Evolutionary conservation across 805 yeast species (phyloP), one percentile per base, ranked within the genome.

Genomic region (baker's yeast (Saccharomyces cerevisiae)): DNA sequence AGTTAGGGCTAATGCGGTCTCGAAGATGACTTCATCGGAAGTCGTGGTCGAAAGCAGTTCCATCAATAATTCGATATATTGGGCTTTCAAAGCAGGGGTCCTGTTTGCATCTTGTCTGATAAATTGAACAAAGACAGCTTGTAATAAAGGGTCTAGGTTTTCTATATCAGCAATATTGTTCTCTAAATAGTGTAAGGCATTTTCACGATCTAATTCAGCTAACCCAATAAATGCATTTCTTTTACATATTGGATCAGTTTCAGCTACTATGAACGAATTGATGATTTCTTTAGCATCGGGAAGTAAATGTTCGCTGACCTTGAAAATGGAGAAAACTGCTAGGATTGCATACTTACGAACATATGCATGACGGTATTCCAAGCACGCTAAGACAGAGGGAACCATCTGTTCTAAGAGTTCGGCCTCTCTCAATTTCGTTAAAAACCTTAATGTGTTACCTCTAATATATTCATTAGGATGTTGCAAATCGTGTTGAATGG

Each of bases 401-500:
- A 94, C 94, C 72, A 94, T 79, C 52, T 97, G 96, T 73, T 95
- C 99, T 68, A 94, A 79, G 59, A 94, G 79, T 70, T 94, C 99
- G 1, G 95, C 86, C 74, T 94, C 98, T 67, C 84, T 86, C 68
- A 94, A 78, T 69, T 94, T 95, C 56, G 92, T 82, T 66, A 95
- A 79, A 71, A 90, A 92, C 66, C 98, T 83, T 71, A 94, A 78
- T 9, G 98, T 92, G 65, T 89, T 89, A 62, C 99, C 99, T 66
- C 98, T 83, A 60, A 94, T 86, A 69, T 85, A 94, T 73, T 94
- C 99, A 76, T 94, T 94, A 51, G 99, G 97, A 73, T 95, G 99
- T 73, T 91, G 97, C 63, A 94, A 80, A 70, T 94, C 99, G 71
- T 90, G 91, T 72, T 94, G 96, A 66, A 94, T 89, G 52, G 98